phyloP scores from a whole-genome alignment of 2,329 filamentous ascomycete genomes.

The Geoglossum cookeanum region DNA sequence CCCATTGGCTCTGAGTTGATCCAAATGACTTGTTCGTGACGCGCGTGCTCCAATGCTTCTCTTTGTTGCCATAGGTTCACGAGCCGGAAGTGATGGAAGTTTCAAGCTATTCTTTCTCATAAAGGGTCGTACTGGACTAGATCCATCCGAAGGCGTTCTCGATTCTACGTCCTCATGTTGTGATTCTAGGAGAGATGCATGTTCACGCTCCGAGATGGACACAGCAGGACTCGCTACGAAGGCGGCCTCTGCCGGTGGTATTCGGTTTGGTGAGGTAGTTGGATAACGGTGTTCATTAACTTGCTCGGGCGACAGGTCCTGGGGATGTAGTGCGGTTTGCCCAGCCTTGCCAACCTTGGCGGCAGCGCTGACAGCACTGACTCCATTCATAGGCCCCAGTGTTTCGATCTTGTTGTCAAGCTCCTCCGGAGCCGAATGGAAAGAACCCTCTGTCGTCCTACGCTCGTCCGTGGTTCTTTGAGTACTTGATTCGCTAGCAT shows the following conservation, averaged over 20 bases:
- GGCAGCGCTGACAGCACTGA: neutral
- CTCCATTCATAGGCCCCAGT: neutral
- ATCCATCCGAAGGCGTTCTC: slow-evolving; percentile 45
- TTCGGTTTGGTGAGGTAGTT: neutral
- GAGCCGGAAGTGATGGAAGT: slow-evolving; percentile 79
- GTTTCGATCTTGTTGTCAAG: neutral
- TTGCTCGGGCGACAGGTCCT: neutral
- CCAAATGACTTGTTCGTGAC: slow-evolving; percentile 62
- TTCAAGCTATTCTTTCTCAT: slow-evolving; percentile 88
- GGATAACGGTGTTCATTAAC: neutral
- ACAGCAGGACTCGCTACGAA: neutral
- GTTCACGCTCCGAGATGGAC: neutral
- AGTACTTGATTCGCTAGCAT: slow-evolving; percentile 12
- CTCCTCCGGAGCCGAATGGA: slow-evolving; percentile 28
- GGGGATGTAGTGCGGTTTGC: neutral
- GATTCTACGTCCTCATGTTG: slow-evolving; percentile 8
- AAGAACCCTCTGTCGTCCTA: slow-evolving; percentile 17
- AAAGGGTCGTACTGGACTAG: slow-evolving; percentile 55
- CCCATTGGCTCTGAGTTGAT: slow-evolving; percentile 30
- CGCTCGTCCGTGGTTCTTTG: slow-evolving; percentile 8
- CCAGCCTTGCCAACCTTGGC: neutral
- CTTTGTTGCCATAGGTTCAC: slow-evolving; percentile 69
- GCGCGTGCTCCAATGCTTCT: slow-evolving; percentile 58
- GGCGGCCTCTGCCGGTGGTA: neutral
- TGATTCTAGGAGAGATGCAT: neutral